A percentile compares a stretch with the other conserved stretches of the same genome.
These are phyloP conservation scores for Hysterium pulicare DNA, from an alignment of 2,329 filamentous ascomycete species.

Conservation along the genomic window DNA sequence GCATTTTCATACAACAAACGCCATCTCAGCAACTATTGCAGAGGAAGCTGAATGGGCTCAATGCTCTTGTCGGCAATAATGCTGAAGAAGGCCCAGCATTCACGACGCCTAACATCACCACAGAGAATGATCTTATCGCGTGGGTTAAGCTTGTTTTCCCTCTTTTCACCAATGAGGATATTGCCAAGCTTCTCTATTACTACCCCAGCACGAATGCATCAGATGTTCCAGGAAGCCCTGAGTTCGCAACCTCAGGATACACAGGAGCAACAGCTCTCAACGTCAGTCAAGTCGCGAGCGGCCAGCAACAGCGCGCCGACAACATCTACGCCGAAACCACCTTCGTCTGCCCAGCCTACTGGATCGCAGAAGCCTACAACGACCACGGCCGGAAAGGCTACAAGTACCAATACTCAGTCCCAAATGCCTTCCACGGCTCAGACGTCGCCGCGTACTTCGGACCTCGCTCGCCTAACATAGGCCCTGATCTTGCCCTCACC, in stretches of 20 bases:
- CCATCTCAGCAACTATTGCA: conserved; percentile 33
- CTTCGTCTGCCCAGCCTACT: conserved; percentile 57
- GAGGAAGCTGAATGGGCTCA: conserved; percentile 33
- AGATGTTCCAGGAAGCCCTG: conserved; percentile 13
- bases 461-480: conserved; percentile 10
- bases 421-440: conserved; percentile 14
- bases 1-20: conserved; percentile 32
- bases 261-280: conserved; percentile 48
- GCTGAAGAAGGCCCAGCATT: conserved; percentile 49
- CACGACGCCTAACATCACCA: conserved; percentile 42
- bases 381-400: conserved; percentile 7
- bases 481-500: conserved; percentile 9
- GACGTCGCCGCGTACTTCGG: conserved; percentile 19
- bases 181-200: conserved; percentile 37
- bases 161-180: conserved; percentile 25
- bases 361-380: conserved; percentile 49
- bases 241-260: conserved; percentile 30
- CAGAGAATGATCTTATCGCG: conserved; percentile 33
- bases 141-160: conserved; percentile 46
- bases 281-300: conserved; percentile 47
- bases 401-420: conserved; percentile 21
- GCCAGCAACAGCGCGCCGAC: conserved; percentile 53
- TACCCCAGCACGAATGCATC: conserved; percentile 35
- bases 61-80: conserved; percentile 39
- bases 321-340: conserved; percentile 56